Evolutionary conservation across 202 grass and related monocot genomes (phyloP).

Genomic region (Musa balbisiana): DNA sequence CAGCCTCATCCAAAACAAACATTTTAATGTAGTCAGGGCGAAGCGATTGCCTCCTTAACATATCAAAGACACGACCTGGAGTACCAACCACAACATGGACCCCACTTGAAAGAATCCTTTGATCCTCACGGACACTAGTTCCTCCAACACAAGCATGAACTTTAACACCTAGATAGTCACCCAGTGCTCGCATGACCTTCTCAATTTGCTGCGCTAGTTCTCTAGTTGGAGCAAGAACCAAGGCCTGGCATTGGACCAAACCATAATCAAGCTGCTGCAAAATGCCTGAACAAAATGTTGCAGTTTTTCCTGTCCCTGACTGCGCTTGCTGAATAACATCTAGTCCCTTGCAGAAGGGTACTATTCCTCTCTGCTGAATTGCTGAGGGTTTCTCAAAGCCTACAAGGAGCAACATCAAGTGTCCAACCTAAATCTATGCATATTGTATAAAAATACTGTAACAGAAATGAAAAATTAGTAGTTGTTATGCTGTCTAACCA

Average conservation of each 20-base stretch:
- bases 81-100: conserved; percentile 13
- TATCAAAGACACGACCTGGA: conserved; percentile 12
- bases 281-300: conserved; percentile 12
- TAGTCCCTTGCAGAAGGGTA: conserved; percentile 7
- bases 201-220: conserved; percentile 7
- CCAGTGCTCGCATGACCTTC: conserved; percentile 6
- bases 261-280: conserved; percentile 14
- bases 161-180: conserved; percentile 14
- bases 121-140: conserved; percentile 9
- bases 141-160: conserved; percentile 14
- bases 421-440: not conserved
- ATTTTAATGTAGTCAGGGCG: conserved; percentile 8
- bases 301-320: conserved; percentile 5
- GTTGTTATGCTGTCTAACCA: not conserved
- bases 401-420: not conserved
- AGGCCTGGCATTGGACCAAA: conserved; percentile 6
- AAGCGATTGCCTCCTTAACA: conserved; percentile 5
- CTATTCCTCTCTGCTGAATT: conserved; percentile 11
- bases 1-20: conserved; percentile 14
- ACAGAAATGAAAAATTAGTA: not conserved
- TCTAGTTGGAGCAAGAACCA: conserved; percentile 15
- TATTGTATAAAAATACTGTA: not conserved
- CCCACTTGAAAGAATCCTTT: conserved; percentile 12
- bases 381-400: conserved; percentile 12
- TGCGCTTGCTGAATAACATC: conserved; percentile 15